phyloP scores from a whole-genome alignment of 768 basidiomycete genomes.

The Tulasnella sp. region DNA sequence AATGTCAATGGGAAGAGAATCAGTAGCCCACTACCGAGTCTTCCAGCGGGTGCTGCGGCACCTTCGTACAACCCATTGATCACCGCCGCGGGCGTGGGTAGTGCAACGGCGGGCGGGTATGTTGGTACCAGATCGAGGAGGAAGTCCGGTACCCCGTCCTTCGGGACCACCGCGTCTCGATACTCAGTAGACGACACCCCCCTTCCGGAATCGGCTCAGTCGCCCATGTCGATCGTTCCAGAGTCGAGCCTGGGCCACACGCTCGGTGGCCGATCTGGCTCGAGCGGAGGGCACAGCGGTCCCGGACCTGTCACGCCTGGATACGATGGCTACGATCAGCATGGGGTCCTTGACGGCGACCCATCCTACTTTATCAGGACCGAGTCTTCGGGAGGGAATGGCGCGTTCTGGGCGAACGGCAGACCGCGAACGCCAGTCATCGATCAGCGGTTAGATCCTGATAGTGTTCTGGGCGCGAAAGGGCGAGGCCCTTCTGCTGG shows the following conservation, averaged over 20 bases:
- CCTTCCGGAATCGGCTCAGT: neutral
- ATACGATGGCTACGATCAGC: neutral
- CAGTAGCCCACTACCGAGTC: neutral
- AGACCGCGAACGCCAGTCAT: conserved; percentile 2
- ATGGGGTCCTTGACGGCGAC: neutral
- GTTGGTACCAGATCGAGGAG: neutral
- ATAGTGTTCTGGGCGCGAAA: conserved; percentile 4
- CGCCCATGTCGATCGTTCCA: neutral
- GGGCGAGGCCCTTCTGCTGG: neutral
- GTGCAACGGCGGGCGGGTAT: no score
- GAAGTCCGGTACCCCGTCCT: conserved; percentile 2
- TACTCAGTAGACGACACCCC: conserved; percentile 4
- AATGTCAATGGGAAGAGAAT: neutral
- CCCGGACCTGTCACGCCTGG: neutral
- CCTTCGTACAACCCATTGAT: neutral
- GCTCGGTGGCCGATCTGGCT: neutral
- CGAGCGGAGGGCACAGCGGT: neutral
- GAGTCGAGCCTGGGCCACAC: neutral
- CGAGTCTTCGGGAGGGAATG: neutral
- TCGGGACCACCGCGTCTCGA: conserved; percentile 3
- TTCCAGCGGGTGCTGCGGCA: neutral
- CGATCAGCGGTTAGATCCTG: conserved; percentile 8
- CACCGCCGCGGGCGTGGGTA: neutral
- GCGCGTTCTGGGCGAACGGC: neutral
- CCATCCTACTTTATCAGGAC: neutral